phyloP scores from a whole-genome alignment of 2,329 filamentous ascomycete species.

The Aquanectria penicillioides region DNA sequence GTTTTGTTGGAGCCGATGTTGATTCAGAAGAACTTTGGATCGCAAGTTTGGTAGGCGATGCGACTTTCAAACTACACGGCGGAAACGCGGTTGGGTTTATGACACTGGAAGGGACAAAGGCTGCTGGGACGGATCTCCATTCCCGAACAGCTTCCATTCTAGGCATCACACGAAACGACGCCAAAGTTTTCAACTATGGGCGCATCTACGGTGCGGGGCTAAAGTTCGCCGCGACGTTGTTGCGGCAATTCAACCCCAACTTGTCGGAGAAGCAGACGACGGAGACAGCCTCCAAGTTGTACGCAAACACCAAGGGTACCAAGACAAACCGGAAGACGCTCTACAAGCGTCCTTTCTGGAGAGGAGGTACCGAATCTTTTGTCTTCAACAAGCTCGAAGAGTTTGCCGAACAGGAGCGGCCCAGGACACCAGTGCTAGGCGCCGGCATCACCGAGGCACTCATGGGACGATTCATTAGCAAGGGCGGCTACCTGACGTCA shows the following conservation, averaged over 20 bases:
- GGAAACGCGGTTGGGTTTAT: constrained; percentile 99
- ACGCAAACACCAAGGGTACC: constrained; percentile 88
- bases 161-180: constrained; percentile 93
- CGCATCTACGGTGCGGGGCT: constrained; percentile 98
- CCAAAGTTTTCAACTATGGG: constrained; percentile 98
- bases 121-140: constrained; percentile 92
- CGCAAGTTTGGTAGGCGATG: constrained; percentile 91
- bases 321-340: constrained; percentile 81
- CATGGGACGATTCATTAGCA: constrained; percentile 86
- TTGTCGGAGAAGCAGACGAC: constrained; percentile 83
- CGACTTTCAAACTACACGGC: constrained; percentile 93
- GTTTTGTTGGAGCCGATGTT: constrained; percentile 95
- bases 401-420: constrained; percentile 93
- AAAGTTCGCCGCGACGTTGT: constrained; percentile 88
- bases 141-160: constrained; percentile 92
- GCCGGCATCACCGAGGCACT: constrained; percentile 96
- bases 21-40: constrained; percentile 99
- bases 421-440: constrained; percentile 89
- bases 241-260: constrained; percentile 91
- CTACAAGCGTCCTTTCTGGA: constrained; percentile 85
- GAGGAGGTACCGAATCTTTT: constrained; percentile 94
- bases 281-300: constrained; percentile 81
- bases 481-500: constrained; percentile 92
- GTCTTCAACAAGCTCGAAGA: constrained; percentile 99
- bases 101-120: constrained; percentile 96